Evolutionary conservation across 176 grass and related monocot species (phyloP), one percentile per base, ranked within the genome.

Genomic region (Chrysopogon serrulatus): DNA sequence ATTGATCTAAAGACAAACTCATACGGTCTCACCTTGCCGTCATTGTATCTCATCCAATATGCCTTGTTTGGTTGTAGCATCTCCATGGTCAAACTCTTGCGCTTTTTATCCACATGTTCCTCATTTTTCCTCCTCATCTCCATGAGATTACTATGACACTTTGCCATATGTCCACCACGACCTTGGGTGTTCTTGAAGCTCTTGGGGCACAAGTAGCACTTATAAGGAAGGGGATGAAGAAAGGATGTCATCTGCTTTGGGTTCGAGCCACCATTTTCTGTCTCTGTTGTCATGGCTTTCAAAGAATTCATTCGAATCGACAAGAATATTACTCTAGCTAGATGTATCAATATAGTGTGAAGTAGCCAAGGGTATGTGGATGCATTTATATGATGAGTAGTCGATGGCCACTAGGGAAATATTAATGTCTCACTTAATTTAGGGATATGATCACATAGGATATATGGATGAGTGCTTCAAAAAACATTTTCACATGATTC

Each of bases 141-240:
- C n/a, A n/a, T n/a, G 10, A 62, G 4, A 65, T 62, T 42, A 16
- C 3, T 17, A 28, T 68, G 40, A 6, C 30, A 41, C 65, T 39
- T 79, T 0, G 30, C 60, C 84, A 86, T 79, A 35, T 86, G 66
- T 7, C 84, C 40, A 0, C 84, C 84, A 19, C n/a, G 76, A 26
- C 74, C 65, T 2, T 79, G 76, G 53, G 78, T 57, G 53, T 12
- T 86, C 14, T 6, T 79, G 66, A 86, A 72, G n/a, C 66, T 79
- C 56, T 15, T 72, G 1, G 40, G 54, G 76, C 76, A 86, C 11
- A 21, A 72, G 5, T 17, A 47, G 41, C 84, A 86, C 11, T 5
- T 37, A 32, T 15, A 72, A 2, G 28, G 11, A 2, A 12, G 5
- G 11, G 17, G 16, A 21, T 33, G 53, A 63, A 45, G 34, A 12